These are phyloP conservation scores for Hymenoscyphus scutula DNA, from an alignment of 2,329 filamentous ascomycete species.

Conservation along the genomic window DNA sequence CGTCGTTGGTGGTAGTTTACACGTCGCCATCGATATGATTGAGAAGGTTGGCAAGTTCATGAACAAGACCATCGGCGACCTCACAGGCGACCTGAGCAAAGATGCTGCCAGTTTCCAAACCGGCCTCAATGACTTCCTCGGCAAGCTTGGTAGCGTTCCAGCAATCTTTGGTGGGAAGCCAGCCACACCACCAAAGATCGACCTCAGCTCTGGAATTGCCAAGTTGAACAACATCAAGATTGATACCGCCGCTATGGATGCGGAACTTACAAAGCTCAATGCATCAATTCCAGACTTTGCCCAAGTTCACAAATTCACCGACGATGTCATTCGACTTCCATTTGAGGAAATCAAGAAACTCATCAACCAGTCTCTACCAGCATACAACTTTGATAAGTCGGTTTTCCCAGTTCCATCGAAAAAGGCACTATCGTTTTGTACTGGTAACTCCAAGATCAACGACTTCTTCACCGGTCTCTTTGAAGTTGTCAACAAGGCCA, in stretches of 20 bases:
- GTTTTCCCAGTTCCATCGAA: conserved; percentile 83
- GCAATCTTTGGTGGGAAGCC: conserved; percentile 43
- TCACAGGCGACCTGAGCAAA: conserved; percentile 45
- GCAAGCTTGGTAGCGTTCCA: conserved; percentile 49
- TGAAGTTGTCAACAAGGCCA: conserved; percentile 63
- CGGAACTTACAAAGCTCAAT: conserved; percentile 71
- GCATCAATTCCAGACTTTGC: conserved; percentile 77
- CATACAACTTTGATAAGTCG: conserved; percentile 74
- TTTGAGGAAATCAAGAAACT: conserved; percentile 76
- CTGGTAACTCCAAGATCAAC: conserved; percentile 76
- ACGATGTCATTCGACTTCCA: conserved; percentile 69
- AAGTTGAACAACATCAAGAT: conserved; percentile 70
- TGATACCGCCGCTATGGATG: conserved; percentile 62
- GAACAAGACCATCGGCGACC: conserved; percentile 50
- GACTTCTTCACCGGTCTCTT: conserved; percentile 78
- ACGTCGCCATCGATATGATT: conserved; percentile 63
- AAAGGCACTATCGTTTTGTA: conserved; percentile 82
- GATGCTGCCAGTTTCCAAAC: conserved; percentile 56
- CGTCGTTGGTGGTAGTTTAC: conserved; percentile 74
- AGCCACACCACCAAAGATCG: conserved; percentile 48
- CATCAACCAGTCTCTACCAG: conserved; percentile 68
- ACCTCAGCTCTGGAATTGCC: conserved; percentile 63
- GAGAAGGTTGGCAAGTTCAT: conserved; percentile 59
- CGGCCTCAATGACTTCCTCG: conserved; percentile 54
- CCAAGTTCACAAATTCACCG: conserved; percentile 78